Evolutionary conservation across 208 protist species (phyloP).

Genomic region (Acanthamoeba culbertsoni): DNA sequence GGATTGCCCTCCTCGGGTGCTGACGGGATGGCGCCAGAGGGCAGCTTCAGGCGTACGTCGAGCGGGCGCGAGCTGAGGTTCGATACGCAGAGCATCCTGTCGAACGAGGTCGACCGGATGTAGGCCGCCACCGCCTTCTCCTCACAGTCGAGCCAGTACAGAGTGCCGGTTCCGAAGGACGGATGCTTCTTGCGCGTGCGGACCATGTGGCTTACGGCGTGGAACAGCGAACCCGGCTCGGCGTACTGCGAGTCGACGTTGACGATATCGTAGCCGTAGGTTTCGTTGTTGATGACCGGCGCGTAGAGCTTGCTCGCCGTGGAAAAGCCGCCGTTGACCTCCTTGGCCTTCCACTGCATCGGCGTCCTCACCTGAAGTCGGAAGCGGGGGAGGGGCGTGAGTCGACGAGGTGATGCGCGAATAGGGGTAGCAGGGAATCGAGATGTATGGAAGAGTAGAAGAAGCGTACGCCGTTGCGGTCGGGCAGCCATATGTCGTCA

Average conservation of each 20-base stretch:
- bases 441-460: not conserved
- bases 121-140: slow-evolving; percentile 61
- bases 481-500: slow-evolving; percentile 79
- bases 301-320: slow-evolving; percentile 62
- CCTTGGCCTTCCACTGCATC: slow-evolving; percentile 75
- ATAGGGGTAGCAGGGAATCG: not conserved
- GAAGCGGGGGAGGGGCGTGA: too few relatives aligned
- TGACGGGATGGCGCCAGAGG: not conserved
- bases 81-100: slow-evolving; percentile 72
- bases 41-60: not conserved
- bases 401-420: too few relatives aligned
- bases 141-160: slow-evolving; percentile 61
- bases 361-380: slow-evolving; percentile 67
- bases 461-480: slow-evolving; percentile 70
- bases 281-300: slow-evolving; percentile 68
- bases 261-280: slow-evolving; percentile 69
- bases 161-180: slow-evolving; percentile 68
- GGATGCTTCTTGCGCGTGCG: slow-evolving; percentile 66
- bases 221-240: slow-evolving; percentile 65
- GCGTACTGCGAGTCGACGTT: slow-evolving; percentile 62
- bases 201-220: slow-evolving; percentile 71
- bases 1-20: not conserved
- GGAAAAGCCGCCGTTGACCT: slow-evolving; percentile 74
- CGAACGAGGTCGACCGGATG: slow-evolving; percentile 66
- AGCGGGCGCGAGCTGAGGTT: slow-evolving; percentile 61